Conservation (phyloP, 352 stramenopile species). For the Globisporangium spinosum region DNA sequence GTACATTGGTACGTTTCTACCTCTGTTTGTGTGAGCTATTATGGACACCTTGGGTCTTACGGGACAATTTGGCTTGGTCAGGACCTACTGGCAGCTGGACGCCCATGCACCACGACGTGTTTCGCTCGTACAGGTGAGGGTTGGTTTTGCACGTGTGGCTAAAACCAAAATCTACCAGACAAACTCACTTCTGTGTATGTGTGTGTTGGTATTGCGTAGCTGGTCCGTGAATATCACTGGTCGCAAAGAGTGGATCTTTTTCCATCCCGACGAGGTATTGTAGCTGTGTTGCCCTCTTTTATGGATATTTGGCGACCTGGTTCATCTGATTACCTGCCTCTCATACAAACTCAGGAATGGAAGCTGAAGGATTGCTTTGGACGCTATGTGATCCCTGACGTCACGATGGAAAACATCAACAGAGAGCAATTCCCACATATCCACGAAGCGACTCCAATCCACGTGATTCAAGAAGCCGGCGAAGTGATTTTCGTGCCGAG, state of each 20-base stretch:
- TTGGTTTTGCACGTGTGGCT: too few relatives aligned
- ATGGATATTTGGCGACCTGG: not conserved
- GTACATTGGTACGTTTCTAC: constrained; percentile 81
- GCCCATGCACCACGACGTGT: constrained; percentile 94
- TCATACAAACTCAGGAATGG: constrained; percentile 36
- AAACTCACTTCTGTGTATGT: not conserved
- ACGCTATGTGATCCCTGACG: constrained; percentile 48
- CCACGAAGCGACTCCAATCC: constrained; percentile 37
- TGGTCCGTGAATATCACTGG: constrained; percentile 97
- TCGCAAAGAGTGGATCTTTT: constrained; percentile 92
- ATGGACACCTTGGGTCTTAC: not conserved
- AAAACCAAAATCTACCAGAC: not conserved
- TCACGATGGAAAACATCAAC: constrained; percentile 44
- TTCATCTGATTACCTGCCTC: not conserved
- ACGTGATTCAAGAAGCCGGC: constrained; percentile 57
- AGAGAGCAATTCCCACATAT: constrained; percentile 50
- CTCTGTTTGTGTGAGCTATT: not conserved
- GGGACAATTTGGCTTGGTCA: constrained; percentile 17
- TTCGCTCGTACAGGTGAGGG: constrained; percentile 90
- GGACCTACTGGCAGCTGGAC: constrained; percentile 89
- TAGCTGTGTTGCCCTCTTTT: constrained; percentile 10
- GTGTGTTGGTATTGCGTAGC: constrained; percentile 25
- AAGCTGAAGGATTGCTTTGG: constrained; percentile 79
- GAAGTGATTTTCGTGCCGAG: constrained; percentile 96
- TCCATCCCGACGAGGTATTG: constrained; percentile 73